Evolutionary conservation across 768 basidiomycete genomes (phyloP).

Genomic region (Crassisporium funariophilum): DNA sequence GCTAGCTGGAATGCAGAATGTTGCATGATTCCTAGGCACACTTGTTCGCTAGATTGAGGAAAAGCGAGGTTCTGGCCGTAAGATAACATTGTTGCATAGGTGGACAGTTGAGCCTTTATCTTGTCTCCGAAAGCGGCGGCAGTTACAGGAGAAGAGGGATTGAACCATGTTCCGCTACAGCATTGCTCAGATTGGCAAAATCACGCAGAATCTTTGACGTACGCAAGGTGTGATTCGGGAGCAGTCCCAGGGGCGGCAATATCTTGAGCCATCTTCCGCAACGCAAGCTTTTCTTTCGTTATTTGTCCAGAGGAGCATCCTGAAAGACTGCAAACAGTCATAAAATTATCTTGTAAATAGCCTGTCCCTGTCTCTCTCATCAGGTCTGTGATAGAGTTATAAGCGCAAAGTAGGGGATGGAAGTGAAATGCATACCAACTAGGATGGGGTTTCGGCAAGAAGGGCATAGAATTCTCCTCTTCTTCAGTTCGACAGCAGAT

Average conservation of each 20-base stretch:
- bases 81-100: too few species aligned
- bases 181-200: neutral
- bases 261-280: slow-evolving; percentile 21
- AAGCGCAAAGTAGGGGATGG: slow-evolving; percentile 14
- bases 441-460: slow-evolving; percentile 20
- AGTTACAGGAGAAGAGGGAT: slow-evolving; percentile 4
- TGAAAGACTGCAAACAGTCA: slow-evolving; percentile 27
- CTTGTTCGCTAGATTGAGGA: too few species aligned
- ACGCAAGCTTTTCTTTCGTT: slow-evolving; percentile 24
- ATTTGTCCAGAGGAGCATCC: slow-evolving; percentile 40
- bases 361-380: slow-evolving; percentile 43
- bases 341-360: slow-evolving; percentile 48
- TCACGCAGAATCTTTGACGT: neutral
- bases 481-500: slow-evolving; percentile 7
- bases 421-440: slow-evolving; percentile 8
- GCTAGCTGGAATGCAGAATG: too few species aligned
- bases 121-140: too few species aligned
- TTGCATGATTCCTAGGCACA: too few species aligned
- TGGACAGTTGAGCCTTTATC: too few species aligned
- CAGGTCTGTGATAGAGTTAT: slow-evolving; percentile 34
- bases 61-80: too few species aligned
- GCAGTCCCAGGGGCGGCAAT: slow-evolving; percentile 6
- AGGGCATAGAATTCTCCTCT: slow-evolving; percentile 30
- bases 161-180: slow-evolving; percentile 18
- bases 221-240: slow-evolving; percentile 10